Evolutionary conservation across 106 monocot genomes (phyloP).

Genomic region (Dendrobium chrysotoxum): DNA sequence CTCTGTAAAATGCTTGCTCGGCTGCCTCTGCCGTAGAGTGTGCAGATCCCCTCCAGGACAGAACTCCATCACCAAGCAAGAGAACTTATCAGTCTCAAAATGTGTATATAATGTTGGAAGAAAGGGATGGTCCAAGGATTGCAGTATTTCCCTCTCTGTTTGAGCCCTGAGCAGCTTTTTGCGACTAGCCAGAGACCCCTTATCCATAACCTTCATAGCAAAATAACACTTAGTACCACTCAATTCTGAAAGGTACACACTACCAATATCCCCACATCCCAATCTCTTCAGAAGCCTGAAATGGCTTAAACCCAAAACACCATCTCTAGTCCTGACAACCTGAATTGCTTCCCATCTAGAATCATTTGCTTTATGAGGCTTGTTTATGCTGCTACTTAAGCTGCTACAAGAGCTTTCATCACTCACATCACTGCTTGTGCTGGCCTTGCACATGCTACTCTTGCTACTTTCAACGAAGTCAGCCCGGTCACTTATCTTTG

Average conservation of each 20-base stretch:
- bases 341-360: constrained; percentile 45
- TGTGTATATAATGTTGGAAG: constrained; percentile 54
- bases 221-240: constrained; percentile 44
- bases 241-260: constrained; percentile 54
- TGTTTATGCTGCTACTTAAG: constrained; percentile 34
- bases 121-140: constrained; percentile 53
- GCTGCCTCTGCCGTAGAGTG: constrained; percentile 52
- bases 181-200: constrained; percentile 41
- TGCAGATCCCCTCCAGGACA: constrained; percentile 62
- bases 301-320: constrained; percentile 41
- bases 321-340: constrained; percentile 24
- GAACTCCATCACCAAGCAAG: constrained; percentile 61
- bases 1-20: constrained; percentile 54
- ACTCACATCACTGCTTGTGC: constrained; percentile 37
- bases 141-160: constrained; percentile 59
- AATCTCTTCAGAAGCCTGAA: constrained; percentile 46
- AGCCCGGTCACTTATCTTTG: constrained; percentile 14
- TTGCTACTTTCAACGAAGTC: constrained; percentile 25
- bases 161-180: constrained; percentile 57
- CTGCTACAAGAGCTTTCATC: constrained; percentile 37
- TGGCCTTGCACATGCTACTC: constrained; percentile 31
- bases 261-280: constrained; percentile 57
- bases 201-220: constrained; percentile 71
- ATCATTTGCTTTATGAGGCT: constrained; percentile 48
- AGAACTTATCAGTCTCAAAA: constrained; percentile 61